Evolutionary conservation across 169 alveolate genomes (phyloP).

Genomic region (Eimeria praecox): DNA sequence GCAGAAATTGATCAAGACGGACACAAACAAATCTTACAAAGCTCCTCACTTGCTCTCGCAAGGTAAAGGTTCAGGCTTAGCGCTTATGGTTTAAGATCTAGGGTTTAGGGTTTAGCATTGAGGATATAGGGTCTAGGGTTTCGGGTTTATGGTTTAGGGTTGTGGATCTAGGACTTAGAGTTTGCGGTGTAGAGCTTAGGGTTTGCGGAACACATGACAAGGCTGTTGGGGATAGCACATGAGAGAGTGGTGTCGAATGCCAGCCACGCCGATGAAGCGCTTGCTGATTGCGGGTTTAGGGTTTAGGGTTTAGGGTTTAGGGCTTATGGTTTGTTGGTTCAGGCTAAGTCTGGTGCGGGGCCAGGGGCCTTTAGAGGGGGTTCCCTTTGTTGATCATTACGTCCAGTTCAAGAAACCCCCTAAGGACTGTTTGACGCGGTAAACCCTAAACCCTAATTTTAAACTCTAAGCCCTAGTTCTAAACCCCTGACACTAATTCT

Average conservation of each 20-base stretch:
- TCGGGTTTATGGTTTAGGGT: not conserved
- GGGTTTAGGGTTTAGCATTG: not conserved
- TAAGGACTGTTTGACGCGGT: constrained; percentile 90
- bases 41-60: constrained; percentile 82
- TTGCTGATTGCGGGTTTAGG: not conserved
- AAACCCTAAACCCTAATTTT: not conserved
- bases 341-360: constrained; percentile 88
- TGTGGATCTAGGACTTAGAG: too few species aligned
- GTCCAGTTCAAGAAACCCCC: constrained; percentile 88
- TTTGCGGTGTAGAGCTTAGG: not conserved
- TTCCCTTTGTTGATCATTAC: constrained; percentile 90
- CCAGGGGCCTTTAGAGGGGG: constrained; percentile 84
- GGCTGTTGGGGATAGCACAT: not conserved
- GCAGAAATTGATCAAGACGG: constrained; percentile 83
- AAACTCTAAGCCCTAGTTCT: not conserved
- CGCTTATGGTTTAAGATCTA: constrained; percentile 11
- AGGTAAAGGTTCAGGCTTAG: constrained; percentile 64
- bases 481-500: not conserved
- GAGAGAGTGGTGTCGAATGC: not conserved
- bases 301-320: constrained; percentile 67
- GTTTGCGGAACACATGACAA: not conserved
- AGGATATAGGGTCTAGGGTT: not conserved
- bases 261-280: not conserved
- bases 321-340: not conserved
- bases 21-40: constrained; percentile 79